Conservation (phyloP, 495 filamentous ascomycete species). For the Xylaria telfairii region DNA sequence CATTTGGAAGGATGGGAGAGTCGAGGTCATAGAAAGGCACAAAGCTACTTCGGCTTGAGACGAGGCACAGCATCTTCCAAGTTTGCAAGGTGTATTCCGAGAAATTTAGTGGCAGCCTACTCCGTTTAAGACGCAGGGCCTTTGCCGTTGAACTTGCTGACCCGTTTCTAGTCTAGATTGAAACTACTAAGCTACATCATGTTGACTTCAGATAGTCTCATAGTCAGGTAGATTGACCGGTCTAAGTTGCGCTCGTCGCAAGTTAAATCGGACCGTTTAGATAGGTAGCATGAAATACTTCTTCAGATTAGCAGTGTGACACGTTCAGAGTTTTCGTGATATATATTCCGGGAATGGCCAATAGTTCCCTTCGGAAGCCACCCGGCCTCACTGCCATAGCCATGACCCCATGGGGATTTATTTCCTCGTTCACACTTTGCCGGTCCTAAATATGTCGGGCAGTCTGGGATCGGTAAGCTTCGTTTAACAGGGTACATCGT, state of each 20-base stretch:
- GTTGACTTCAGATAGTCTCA: constrained; percentile 19
- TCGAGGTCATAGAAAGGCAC: constrained; percentile 5
- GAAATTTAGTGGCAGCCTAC: constrained; percentile 7
- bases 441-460: background rate
- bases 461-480: background rate
- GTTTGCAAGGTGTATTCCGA: background rate
- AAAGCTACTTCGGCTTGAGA: background rate
- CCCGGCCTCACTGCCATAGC: background rate
- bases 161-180: constrained; percentile 37
- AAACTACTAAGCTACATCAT: constrained; percentile 27
- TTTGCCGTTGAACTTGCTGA: constrained; percentile 35
- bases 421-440: background rate
- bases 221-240: constrained; percentile 32
- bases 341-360: background rate
- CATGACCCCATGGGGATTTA: background rate
- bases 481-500: background rate
- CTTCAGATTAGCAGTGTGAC: background rate
- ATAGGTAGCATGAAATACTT: constrained; percentile 37
- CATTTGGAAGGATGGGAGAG: constrained; percentile 20
- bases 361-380: background rate
- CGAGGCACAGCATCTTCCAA: constrained; percentile 2
- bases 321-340: background rate
- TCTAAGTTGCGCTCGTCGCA: constrained; percentile 32
- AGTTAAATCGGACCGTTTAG: constrained; percentile 28
- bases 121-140: constrained; percentile 19